phyloP scores from a whole-genome alignment of 2,329 filamentous ascomycete genomes.

The Botrytis sinoallii region DNA sequence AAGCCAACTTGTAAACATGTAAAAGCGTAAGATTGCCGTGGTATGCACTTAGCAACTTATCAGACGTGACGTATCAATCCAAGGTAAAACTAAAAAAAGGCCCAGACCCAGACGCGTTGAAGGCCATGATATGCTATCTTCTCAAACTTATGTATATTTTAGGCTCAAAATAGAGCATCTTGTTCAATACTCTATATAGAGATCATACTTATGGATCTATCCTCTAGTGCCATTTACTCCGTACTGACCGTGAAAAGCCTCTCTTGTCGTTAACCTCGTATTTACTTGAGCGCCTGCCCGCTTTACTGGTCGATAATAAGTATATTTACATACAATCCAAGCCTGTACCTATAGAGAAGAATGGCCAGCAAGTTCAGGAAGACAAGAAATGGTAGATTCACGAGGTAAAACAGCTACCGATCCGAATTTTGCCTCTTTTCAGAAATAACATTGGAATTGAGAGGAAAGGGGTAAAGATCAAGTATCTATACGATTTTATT shows the following conservation, averaged over 20 bases:
- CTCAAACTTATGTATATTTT: rapidly evolving
- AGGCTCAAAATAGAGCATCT: background rate
- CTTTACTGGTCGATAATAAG: background rate
- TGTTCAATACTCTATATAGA: background rate
- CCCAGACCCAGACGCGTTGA: background rate
- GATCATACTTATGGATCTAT: background rate
- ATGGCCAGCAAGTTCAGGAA: background rate
- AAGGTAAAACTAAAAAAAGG: background rate
- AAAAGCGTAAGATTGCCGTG: background rate
- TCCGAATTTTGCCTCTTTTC: background rate
- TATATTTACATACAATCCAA: background rate
- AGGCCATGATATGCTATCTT: background rate
- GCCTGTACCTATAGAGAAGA: background rate
- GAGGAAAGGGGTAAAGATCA: background rate
- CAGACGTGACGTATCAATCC: background rate
- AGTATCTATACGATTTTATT: background rate
- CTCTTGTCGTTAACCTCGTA: background rate
- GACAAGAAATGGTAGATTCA: rapidly evolving
- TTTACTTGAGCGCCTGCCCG: background rate
- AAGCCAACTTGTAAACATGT: background rate
- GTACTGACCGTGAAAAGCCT: background rate
- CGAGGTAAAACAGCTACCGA: background rate
- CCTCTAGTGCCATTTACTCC: background rate
- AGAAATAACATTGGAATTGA: rapidly evolving
- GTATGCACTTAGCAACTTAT: background rate